Percentiles rank a stretch among this genome's conserved stretches.
phyloP scores from a whole-genome alignment of 139 green algal species.

The Tetraselmis striata region DNA sequence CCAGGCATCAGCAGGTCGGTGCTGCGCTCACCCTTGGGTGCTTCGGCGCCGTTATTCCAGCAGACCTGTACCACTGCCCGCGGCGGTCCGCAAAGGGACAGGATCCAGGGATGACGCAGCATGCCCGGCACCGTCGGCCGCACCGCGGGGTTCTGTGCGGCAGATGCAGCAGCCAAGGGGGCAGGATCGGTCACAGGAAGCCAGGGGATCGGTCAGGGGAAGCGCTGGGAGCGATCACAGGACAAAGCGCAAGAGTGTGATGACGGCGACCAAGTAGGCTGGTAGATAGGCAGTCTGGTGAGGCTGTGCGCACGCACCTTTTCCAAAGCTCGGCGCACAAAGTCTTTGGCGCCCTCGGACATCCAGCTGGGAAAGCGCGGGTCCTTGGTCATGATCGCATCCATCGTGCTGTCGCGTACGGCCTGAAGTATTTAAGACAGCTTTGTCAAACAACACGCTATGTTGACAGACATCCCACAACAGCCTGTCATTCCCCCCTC shows the following conservation, averaged over 20 bases:
- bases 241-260: too few relatives aligned
- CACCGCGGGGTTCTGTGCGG: conserved; percentile 15
- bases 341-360: conserved; percentile 29
- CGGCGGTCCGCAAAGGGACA: background rate
- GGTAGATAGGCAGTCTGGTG: conserved; percentile 24
- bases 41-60: background rate
- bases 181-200: too few relatives aligned
- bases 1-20: too few relatives aligned
- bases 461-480: too few relatives aligned
- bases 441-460: too few relatives aligned
- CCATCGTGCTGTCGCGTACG: background rate
- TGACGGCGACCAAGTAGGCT: too few relatives aligned
- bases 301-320: conserved; percentile 40
- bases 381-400: background rate
- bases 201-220: too few relatives aligned
- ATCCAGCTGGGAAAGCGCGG: conserved; percentile 25
- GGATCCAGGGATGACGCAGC: conserved; percentile 45
- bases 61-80: background rate
- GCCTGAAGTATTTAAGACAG: background rate
- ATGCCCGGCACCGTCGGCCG: conserved; percentile 36
- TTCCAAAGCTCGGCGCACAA: conserved; percentile 30
- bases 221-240: too few relatives aligned
- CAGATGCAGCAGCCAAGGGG: too few relatives aligned
- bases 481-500: too few relatives aligned
- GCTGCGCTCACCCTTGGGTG: background rate